Conservation (phyloP, 352 stramenopile genomes). For the Hyaloperonospora arabidopsidis region DNA sequence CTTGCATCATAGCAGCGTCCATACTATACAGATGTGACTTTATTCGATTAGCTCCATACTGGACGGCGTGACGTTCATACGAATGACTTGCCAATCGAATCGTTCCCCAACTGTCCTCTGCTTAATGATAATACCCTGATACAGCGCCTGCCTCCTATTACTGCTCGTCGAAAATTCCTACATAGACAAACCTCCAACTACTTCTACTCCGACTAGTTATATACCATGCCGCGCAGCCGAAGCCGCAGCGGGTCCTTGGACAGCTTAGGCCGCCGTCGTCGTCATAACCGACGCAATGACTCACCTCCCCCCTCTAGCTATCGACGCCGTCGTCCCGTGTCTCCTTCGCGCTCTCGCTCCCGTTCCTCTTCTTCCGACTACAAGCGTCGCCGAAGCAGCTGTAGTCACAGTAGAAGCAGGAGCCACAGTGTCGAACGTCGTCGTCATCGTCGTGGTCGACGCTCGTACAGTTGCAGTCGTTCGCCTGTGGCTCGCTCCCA, state of each 20-base stretch:
- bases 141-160: too few species aligned
- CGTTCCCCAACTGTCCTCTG: too few species aligned
- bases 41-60: too few species aligned
- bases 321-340: conserved; percentile 22
- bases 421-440: conserved; percentile 5
- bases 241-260: conserved; percentile 56
- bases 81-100: too few species aligned
- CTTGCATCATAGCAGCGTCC: too few species aligned
- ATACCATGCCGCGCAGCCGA: conserved; percentile 16
- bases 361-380: conserved; percentile 23
- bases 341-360: conserved; percentile 31
- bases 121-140: too few species aligned
- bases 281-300: conserved; percentile 13
- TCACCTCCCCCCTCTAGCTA: conserved; percentile 18
- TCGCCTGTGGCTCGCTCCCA: conserved; percentile 6
- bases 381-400: conserved; percentile 19
- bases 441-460: conserved; percentile 12
- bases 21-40: too few species aligned
- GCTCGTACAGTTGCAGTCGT: conserved; percentile 22
- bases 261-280: conserved; percentile 42
- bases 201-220: neutral
- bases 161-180: too few species aligned
- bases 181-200: neutral
- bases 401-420: conserved; percentile 24
- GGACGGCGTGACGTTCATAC: too few species aligned